Base-by-base conservation (phyloP, 306 rosid genomes). In the Spatholobus suberectus region DNA sequence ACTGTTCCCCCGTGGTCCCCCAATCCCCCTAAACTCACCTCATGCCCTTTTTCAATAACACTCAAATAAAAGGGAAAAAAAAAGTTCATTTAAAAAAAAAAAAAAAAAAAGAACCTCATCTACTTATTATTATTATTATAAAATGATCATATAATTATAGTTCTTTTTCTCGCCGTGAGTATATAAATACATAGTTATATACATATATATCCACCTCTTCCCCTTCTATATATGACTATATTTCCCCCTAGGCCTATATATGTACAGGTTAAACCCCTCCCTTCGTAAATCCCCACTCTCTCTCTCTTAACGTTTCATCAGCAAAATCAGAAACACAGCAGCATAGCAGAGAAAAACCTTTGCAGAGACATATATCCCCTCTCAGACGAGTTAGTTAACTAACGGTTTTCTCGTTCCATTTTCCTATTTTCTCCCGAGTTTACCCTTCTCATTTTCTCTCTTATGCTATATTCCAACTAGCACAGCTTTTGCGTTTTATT, bases 361-460 rank as follows among this genome's bases (percentile, higher is more conserved):
- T 49, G 86, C 89, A 75, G 82, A 70, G 47, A 66, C 83, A 73
- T 34, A 62, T 26, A 77, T 66, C 81, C 75, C 75, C 49, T 68
- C 38, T 13, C 70, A 44, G 73, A 34, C 40, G 8, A 86, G 86
- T 86, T 88, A 77, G 91, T 88, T 92, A 87, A 24, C 61, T 84
- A 93, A 95, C 98, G 82, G 93, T 82, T 86, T 89, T 88, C 32
- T n/a, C 5, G 4, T 8, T 18, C 8, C 21, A 21, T 12, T 46
- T 52, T 35, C 44, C 6, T 4, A 43, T 2, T 55, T 18, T 51
- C 20, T 89, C 0, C 90, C 94, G 14, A 57, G 37, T 90, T 83
- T 94, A 72, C 88, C 92, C 92, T 62, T 51, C 73, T 34, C 78
- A 84, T 88, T 90, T 69, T 14, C 78, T 26, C 18, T 54, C 80